phyloP scores from a whole-genome alignment of 208 protist genomes.

The Trypanosoma lewisi region DNA sequence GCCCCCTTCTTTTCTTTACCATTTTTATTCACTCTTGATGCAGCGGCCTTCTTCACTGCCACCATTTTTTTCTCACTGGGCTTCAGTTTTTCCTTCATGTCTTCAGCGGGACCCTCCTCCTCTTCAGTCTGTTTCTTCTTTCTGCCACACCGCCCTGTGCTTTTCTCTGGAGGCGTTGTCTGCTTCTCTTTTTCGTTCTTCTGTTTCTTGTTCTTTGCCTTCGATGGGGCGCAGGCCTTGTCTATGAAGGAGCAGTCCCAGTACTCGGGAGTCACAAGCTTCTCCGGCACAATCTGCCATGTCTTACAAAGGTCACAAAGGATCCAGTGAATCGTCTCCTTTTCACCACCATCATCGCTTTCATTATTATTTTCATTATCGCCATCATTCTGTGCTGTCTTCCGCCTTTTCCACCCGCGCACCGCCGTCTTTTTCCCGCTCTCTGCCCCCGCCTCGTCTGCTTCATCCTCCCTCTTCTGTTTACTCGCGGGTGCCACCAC shows the following conservation, averaged over 20 bases:
- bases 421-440: not conserved
- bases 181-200: not conserved
- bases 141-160: not conserved
- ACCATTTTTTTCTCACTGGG: not conserved
- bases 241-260: conserved; percentile 49
- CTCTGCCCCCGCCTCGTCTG: not conserved
- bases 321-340: conserved; percentile 39
- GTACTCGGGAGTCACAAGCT: conserved; percentile 34
- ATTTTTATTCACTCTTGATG: not conserved
- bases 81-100: not conserved
- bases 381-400: not conserved
- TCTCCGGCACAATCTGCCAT: conserved; percentile 43
- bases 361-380: not conserved
- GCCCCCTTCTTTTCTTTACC: conserved; percentile 1
- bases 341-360: not conserved
- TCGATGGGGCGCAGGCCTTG: conserved; percentile 21
- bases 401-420: not conserved
- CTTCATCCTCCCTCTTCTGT: not conserved
- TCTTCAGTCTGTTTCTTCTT: not conserved
- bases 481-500: not conserved
- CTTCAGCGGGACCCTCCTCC: not conserved
- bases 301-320: conserved; percentile 40
- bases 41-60: not conserved
- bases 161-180: not conserved
- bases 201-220: not conserved